Base-by-base conservation (phyloP, 1,284 basidiomycete species). In the Ceratobasidium sp. region DNA sequence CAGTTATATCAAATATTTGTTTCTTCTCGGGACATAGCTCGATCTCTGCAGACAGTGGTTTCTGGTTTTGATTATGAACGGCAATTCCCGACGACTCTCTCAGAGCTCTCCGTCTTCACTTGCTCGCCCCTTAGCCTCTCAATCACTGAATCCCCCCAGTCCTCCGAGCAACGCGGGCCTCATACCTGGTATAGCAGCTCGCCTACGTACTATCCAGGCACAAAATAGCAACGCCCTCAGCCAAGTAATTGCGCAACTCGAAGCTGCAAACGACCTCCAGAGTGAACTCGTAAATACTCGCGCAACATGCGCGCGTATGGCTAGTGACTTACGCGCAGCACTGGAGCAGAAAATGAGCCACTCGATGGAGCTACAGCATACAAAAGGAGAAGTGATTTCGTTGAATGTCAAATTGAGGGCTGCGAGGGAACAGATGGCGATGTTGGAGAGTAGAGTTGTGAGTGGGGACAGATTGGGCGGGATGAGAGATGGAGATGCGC, bases 241-340 rank as follows among this genome's bases (percentile, higher is more conserved):
- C 41, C 69, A 72, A 33, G 69, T 57, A 2, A 72, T 72, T 7
- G 44, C 69, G 36, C 69, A 72, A 31, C 36, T 72, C 11, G 69
- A 72, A 41, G 47, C 57, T 36, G 57, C 48, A 33, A 29, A 47
- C 14, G 69, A 72, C 15, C 59, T 72, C 29, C 69, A 72, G 19
- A 72, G 36, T n/a, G 69, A 72, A 29, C 69, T 72, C 24, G 69
- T 72, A 9, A 41, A 19, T 41, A 57, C 69, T 36, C 69, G 69
- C 22, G 56, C 69, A 8, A 47, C 57, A 27, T 57, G 62, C 17
- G 57, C 69, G 29, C 56, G 60, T 22, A 47, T 62, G 24, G 59
- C 69, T 48, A 72, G 45, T 7, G 69, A 72, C 22, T 47, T 72
- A 17, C 47, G 57, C 51, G 51, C 29, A 17, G 69, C 57, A 14